Evolutionary conservation across 345 rosid species (phyloP).

Genomic region (Corchorus olitorius): DNA sequence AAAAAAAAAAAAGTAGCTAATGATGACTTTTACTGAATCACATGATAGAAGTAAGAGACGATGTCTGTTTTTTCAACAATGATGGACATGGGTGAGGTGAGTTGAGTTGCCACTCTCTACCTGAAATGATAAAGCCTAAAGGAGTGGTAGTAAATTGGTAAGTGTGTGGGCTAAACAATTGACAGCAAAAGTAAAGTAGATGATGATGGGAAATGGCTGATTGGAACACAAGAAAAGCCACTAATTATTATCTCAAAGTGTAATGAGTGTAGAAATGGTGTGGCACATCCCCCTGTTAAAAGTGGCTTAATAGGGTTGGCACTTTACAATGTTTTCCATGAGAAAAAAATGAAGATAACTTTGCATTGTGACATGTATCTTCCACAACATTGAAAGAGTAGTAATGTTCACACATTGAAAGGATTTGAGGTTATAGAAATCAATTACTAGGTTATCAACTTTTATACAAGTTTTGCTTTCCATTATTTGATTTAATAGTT

Average conservation of each 20-base stretch:
- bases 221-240: not conserved
- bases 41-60: not conserved
- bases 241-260: not conserved
- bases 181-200: not conserved
- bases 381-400: not conserved
- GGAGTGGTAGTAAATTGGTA: slow-evolving; percentile 10
- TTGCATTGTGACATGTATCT: not conserved
- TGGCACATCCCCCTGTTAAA: not conserved
- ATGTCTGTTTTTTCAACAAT: slow-evolving; percentile 1
- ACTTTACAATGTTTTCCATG: not conserved
- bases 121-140: slow-evolving; percentile 13
- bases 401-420: too few species aligned
- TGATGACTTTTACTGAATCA: slow-evolving; percentile 22
- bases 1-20: not conserved
- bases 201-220: slow-evolving; percentile 21
- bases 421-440: too few species aligned
- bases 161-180: not conserved
- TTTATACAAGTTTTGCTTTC: too few species aligned
- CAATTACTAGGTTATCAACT: too few species aligned
- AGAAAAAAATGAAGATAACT: not conserved
- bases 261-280: slow-evolving; percentile 5
- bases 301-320: not conserved
- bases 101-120: slow-evolving; percentile 15
- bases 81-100: not conserved
- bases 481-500: too few species aligned